Evolutionary conservation across 345 rosid species (phyloP), one percentile per base, ranked within the genome.

Genomic region (Euphorbia tirucalli): DNA sequence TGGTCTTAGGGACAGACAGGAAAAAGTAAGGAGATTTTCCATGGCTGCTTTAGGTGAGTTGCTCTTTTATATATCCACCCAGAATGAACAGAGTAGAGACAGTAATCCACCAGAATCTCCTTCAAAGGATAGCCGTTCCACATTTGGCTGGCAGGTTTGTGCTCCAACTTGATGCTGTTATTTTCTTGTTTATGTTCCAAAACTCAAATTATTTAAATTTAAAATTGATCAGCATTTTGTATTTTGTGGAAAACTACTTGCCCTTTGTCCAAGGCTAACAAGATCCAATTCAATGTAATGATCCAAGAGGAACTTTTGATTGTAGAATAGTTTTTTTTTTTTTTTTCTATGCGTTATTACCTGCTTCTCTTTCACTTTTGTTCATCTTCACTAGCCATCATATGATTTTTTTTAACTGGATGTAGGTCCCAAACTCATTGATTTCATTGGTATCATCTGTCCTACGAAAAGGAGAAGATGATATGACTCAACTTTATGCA

Each of bases 11-110:
- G 96, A 90, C 86, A 86, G 83, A 80, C 97, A 92, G 79, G 99
- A 95, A 77, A 95, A 92, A 79, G 93, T 92, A 56, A 86, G 99
- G 80, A 84, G 98, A 79, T 92, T 95, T 74, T 90, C 90, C 21
- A 90, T 95, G 99, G 99, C 97, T 52, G 97, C 99, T 81, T 81
- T 95, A 76, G 99, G 99, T 61, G 99, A 95, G 82, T 75, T 95
- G 85, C 79, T 95, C 70, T 95, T 92, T 84, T 95, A 95, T 78
- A 86, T 95, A 71, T 92, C 99, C 78, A 90, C 99, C 21, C 99
- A 89, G 81, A 92, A 83, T 77, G 97, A 95, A 73, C 90, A 90
- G 37, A 80, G 15, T 57, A 87, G 78, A 76, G 93, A 87, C 54
- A 85, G 67, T 67, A 83, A 79, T 79, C 92, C 88, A 30, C 72